These are phyloP conservation scores for Epichloe elymi DNA, from an alignment of 2,329 filamentous ascomycete species.

Conservation along the genomic window DNA sequence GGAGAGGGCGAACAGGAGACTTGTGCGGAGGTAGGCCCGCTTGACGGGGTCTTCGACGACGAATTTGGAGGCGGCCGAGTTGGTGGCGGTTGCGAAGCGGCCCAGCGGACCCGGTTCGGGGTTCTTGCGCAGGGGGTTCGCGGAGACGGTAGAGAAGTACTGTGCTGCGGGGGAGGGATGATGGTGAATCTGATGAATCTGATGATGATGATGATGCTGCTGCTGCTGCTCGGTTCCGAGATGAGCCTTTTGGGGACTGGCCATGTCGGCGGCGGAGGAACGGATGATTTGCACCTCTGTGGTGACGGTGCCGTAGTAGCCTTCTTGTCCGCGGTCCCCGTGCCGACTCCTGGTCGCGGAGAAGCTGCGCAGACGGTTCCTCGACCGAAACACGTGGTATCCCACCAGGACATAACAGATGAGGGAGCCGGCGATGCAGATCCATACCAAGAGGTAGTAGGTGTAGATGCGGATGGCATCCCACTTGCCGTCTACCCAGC, in stretches of 20 bases:
- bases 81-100: slow-evolving; percentile 10
- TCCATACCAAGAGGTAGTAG: slow-evolving; percentile 49
- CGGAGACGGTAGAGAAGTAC: slow-evolving; percentile 20
- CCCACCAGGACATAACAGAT: slow-evolving; percentile 44
- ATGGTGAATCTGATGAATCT: slow-evolving; percentile 1
- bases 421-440: slow-evolving; percentile 41
- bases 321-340: slow-evolving; percentile 10
- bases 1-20: slow-evolving; percentile 47
- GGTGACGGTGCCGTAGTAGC: slow-evolving; percentile 36
- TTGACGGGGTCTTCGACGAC: slow-evolving; percentile 40
- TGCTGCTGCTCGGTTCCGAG: slow-evolving; percentile 9
- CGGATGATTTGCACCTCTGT: slow-evolving; percentile 36
- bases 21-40: slow-evolving; percentile 46
- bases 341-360: slow-evolving; percentile 24
- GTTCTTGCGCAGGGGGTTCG: neutral
- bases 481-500: slow-evolving; percentile 44
- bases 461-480: slow-evolving; percentile 45
- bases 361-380: slow-evolving; percentile 41
- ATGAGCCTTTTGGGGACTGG: slow-evolving; percentile 12
- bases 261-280: slow-evolving; percentile 11
- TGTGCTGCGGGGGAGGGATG: slow-evolving; percentile 14
- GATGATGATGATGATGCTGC: slow-evolving; percentile 3
- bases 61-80: slow-evolving; percentile 23
- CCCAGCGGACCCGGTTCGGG: neutral
- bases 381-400: slow-evolving; percentile 45